Evolutionary conservation across 202 grass and related monocot species (phyloP).

Genomic region (Zoysia matrella): DNA sequence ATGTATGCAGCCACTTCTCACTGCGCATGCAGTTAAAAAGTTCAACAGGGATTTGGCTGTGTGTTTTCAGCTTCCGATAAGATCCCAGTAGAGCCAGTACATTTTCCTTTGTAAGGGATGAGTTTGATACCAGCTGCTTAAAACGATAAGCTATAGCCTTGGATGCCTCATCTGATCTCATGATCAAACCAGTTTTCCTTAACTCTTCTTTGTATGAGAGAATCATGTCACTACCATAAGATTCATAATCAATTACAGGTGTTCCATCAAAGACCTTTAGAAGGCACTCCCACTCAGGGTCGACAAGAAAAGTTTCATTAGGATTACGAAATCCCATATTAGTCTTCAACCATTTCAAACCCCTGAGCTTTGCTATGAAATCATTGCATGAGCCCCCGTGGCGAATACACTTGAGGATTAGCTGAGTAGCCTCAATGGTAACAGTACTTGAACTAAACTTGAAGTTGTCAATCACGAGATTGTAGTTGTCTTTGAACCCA

Average conservation of each 20-base stretch:
- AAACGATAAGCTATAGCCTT: constrained; percentile 50
- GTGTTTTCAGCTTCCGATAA: constrained; percentile 35
- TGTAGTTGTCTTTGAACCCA: constrained; percentile 53
- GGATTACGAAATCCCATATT: constrained; percentile 66
- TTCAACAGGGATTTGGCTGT: constrained; percentile 1
- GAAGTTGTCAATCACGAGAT: constrained; percentile 58
- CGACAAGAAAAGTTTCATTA: constrained; percentile 49
- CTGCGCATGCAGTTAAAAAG: constrained; percentile 38
- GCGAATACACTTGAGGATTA: constrained; percentile 60
- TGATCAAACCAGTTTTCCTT: constrained; percentile 51
- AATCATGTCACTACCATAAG: constrained; percentile 54
- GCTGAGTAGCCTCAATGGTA: constrained; percentile 51
- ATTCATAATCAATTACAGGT: constrained; percentile 59
- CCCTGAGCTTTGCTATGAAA: constrained; percentile 49
- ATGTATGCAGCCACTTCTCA: constrained; percentile 60
- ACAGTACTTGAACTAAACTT: constrained; percentile 45
- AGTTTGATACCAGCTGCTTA: constrained; percentile 29
- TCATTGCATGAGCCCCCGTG: constrained; percentile 13
- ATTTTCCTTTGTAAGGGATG: constrained; percentile 43
- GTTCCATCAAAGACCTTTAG: constrained; percentile 37
- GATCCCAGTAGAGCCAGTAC: constrained; percentile 50
- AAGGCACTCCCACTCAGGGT: constrained; percentile 54
- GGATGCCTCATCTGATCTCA: constrained; percentile 42
- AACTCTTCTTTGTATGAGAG: constrained; percentile 56
- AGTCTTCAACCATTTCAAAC: constrained; percentile 64